Base-by-base conservation (phyloP, 768 basidiomycete genomes). In the Tremella fuciformis region DNA sequence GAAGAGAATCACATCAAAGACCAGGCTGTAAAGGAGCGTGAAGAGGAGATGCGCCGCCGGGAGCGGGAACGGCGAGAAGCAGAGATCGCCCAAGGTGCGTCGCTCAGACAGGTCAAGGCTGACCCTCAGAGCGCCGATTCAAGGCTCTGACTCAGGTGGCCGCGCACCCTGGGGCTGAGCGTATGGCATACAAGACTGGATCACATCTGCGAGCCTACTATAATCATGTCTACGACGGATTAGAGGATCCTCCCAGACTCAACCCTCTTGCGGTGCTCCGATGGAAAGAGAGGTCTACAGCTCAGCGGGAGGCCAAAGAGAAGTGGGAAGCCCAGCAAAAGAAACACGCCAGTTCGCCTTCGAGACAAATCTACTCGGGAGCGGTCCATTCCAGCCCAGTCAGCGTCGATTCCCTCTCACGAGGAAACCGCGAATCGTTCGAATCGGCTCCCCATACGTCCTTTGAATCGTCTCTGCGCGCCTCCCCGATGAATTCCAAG, bases 71-170 rank as follows among this genome's bases (percentile, higher is more conserved):
- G 72, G 16, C 48, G 69, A 18, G 67, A 69, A n/a, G 64, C 62
- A 3, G 69, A 74, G 54, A 53, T 70, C 19, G 67, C 63, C 40
- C 67, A 71, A 59, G 68, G 68, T 72, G 21, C n/a, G 70, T 19
- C 11, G 42, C 8, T 25, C 13, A 3, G 11, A 3, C 8, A 26
- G 16, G 8, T 21, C 26, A 34, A 21, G 34, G 58, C 57, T 66
- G 39, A 59, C 53, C 13, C 16, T 3, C 34, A 71, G 71, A 73
- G 47, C 68, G 69, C 21, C 63, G 65, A 16, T 71, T 50, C 57
- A 51, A 57, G 3, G 67, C 67, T 42, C 60, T 71, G 6, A 66
- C 63, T 8, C 72, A 69, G 44, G 65, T 73, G 40, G 64, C 68
- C 9, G 71, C 71, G 1, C 72, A 74, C 60, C 72, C 72, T 4